Evolutionary conservation across 495 filamentous ascomycete genomes (phyloP).

Genomic region (Podospora bellae-mahoneyi): DNA sequence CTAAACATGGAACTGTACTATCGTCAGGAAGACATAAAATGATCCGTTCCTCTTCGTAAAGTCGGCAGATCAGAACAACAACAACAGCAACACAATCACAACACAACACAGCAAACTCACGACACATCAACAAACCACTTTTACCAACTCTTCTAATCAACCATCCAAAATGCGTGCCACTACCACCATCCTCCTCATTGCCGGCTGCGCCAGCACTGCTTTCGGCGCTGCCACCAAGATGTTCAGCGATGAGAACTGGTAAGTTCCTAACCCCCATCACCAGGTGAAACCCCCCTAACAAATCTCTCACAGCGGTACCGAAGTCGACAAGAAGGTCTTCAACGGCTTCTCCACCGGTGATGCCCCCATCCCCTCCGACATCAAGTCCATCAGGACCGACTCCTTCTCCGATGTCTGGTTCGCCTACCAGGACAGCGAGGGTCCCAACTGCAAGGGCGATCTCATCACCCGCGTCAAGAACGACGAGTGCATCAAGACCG

Average conservation of each 20-base stretch:
- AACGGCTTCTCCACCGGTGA: slow-evolving; percentile 16
- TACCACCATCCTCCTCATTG: slow-evolving; percentile 14
- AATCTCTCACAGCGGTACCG: slow-evolving; percentile 5
- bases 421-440: slow-evolving; percentile 19
- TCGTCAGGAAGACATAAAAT: not conserved
- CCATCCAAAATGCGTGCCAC: not conserved
- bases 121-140: not conserved
- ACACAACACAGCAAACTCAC: not conserved
- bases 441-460: slow-evolving; percentile 18
- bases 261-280: not conserved
- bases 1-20: not conserved
- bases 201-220: slow-evolving; percentile 15
- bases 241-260: slow-evolving; percentile 21
- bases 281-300: not conserved
- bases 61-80: not conserved
- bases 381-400: slow-evolving; percentile 19
- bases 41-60: not conserved
- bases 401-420: slow-evolving; percentile 13
- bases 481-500: slow-evolving; percentile 13
- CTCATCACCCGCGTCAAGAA: slow-evolving; percentile 10
- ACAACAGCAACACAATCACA: no score
- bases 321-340: slow-evolving; percentile 17
- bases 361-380: slow-evolving; percentile 16
- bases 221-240: slow-evolving; percentile 21
- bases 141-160: not conserved